Percentiles rank a stretch among this genome's conserved stretches.
phyloP scores from a whole-genome alignment of 495 filamentous ascomycete species.

The Penicillium canescens region DNA sequence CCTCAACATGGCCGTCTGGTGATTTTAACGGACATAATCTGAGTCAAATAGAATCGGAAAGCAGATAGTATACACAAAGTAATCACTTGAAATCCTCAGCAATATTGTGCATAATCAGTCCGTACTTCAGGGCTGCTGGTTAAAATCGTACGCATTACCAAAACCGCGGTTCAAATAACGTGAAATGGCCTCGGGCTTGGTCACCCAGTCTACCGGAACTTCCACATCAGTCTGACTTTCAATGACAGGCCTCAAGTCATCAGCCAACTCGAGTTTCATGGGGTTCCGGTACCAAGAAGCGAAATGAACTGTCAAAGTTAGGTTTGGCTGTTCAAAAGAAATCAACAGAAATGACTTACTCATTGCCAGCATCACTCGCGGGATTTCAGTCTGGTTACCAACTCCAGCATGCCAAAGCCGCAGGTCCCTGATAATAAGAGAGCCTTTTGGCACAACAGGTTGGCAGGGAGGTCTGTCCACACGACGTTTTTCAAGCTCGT shows the following conservation, averaged over 20 bases:
- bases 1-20: no score
- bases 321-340: conserved; percentile 3
- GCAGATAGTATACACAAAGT: no score
- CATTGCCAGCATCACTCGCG: conserved; percentile 59
- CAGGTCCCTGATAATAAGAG: conserved; percentile 55
- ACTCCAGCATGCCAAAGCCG: conserved; percentile 63
- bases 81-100: no score
- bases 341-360: conserved; percentile 33
- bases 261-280: conserved; percentile 50
- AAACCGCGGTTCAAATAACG: conserved; percentile 47
- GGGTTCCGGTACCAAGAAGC: conserved; percentile 50
- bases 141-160: conserved; percentile 53
- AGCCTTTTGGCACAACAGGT: conserved; percentile 51
- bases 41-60: no score
- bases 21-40: no score
- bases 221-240: conserved; percentile 35
- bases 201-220: conserved; percentile 44
- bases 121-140: conserved; percentile 20
- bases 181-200: conserved; percentile 28
- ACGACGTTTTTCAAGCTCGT: conserved; percentile 40
- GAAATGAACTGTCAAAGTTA: conserved; percentile 31
- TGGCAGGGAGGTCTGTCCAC: conserved; percentile 47
- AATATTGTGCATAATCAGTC: no score
- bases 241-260: conserved; percentile 40
- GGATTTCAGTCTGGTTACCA: conserved; percentile 50